phyloP scores from a whole-genome alignment of 2,329 filamentous ascomycete genomes.

The Lachnellula arida region DNA sequence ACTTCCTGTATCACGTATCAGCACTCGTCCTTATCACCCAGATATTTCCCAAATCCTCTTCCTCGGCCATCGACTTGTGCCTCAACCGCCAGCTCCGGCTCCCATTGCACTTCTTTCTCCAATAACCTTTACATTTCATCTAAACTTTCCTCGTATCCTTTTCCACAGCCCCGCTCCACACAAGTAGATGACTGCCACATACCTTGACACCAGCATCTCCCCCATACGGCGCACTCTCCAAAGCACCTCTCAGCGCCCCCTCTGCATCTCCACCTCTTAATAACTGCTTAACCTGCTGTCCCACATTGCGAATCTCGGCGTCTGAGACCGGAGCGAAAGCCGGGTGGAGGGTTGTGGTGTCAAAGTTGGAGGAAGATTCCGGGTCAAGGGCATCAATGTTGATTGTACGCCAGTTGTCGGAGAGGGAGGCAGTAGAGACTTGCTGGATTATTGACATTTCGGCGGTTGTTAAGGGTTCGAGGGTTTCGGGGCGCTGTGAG shows the following conservation, averaged over 20 bases:
- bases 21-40: neutral
- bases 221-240: slow-evolving; percentile 80
- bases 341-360: slow-evolving; percentile 76
- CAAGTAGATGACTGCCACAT: slow-evolving; percentile 18
- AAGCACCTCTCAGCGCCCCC: slow-evolving; percentile 75
- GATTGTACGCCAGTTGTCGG: slow-evolving; percentile 77
- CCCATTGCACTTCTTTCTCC: too few relatives aligned
- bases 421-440: slow-evolving; percentile 54
- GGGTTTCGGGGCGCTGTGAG: neutral
- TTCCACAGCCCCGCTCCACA: neutral
- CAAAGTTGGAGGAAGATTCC: slow-evolving; percentile 88
- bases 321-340: slow-evolving; percentile 70
- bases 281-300: slow-evolving; percentile 80
- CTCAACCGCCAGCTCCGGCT: too few relatives aligned
- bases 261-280: slow-evolving; percentile 82
- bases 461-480: neutral
- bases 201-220: slow-evolving; percentile 56
- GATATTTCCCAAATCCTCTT: neutral
- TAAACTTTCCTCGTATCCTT: neutral
- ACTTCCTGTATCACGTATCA: slow-evolving; percentile 55
- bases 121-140: neutral
- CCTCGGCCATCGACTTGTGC: too few relatives aligned
- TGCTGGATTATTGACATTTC: slow-evolving; percentile 65
- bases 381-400: slow-evolving; percentile 90
- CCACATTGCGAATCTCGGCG: slow-evolving; percentile 71